Base-by-base conservation (phyloP, 108 stramenopile genomes). In the Nitzschia inconspicua region DNA sequence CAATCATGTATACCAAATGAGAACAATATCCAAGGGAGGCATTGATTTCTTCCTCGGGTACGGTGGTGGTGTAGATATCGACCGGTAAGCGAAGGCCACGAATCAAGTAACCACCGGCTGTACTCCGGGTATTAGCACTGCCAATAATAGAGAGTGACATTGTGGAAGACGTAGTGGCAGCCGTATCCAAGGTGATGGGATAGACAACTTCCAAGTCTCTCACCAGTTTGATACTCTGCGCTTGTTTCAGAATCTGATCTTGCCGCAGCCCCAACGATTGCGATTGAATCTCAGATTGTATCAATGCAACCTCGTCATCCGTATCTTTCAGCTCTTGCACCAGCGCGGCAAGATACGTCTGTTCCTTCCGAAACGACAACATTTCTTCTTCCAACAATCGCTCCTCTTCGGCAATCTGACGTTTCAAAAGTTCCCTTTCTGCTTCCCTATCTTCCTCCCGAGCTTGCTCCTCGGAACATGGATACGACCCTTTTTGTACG, bases 21-120 rank as follows among this genome's bases (percentile, higher is more conserved):
- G 81, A 84, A 8, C 79, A 66, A 52, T 77, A 89, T 22, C 94
- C 94, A 55, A 95, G 56, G 0, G 89, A 84, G n/a, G 90, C 70
- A 1, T 88, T 85, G 0, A 92, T 47, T 61, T 87, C 86, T 49
- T 93, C 94, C 55, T 95, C 94, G 0, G 79, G 54, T 8, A 82
- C 76, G 0, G 53, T 32, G 18, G 69, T 62, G 5, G 60, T 65
- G 53, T 77, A 71, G 20, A 92, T 72, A 64, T 92, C 93, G 11
- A 52, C 51, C 14, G 94, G 89, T 1, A 95, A 48, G 18, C 67
- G 72, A 30, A 67, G 47, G 22, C 67, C 52, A 4, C 70, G 70
- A 37, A 78, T 72, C 31, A 57, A 54, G 54, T 58, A 78, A 3
- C 68, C 54, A 4, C 40, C 44, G 24, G 20, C 29, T 26, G 51